Percentiles rank a stretch among this genome's conserved stretches.
These are phyloP conservation scores for Trichomonascaceae sp. DNA, from an alignment of 1,139 yeast species.

Conservation along the genomic window DNA sequence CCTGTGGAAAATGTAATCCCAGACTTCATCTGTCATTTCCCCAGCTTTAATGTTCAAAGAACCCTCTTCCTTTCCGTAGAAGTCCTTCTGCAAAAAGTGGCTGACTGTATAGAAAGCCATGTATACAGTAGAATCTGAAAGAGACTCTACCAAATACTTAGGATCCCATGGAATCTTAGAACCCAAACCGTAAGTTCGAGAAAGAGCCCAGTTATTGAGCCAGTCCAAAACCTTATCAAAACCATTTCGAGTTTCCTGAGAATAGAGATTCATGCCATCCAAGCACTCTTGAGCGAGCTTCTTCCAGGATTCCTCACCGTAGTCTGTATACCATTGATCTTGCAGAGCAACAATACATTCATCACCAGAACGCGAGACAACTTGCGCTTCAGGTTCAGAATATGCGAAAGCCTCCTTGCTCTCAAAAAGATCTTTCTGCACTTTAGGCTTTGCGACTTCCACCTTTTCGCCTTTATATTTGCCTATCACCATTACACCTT, in stretches of 20 bases:
- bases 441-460: constrained; percentile 84
- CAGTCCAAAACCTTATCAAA: constrained; percentile 93
- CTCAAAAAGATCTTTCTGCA: constrained; percentile 72
- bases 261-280: constrained; percentile 67
- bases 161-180: constrained; percentile 97
- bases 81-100: constrained; percentile 80
- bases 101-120: constrained; percentile 93
- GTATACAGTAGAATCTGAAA: constrained; percentile 93
- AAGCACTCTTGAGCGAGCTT: constrained; percentile 79
- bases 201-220: constrained; percentile 98
- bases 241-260: constrained; percentile 82
- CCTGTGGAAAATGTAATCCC: constrained; percentile 82
- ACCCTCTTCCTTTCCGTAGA: constrained; percentile 73
- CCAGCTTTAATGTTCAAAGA: constrained; percentile 69
- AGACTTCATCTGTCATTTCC: constrained; percentile 88
- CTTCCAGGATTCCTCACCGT: constrained; percentile 94
- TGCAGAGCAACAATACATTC: constrained; percentile 94
- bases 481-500: constrained; percentile 77
- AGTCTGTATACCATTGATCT: constrained; percentile 98
- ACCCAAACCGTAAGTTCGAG: constrained; percentile 95
- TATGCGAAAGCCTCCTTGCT: constrained; percentile 79
- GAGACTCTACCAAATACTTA: constrained; percentile 85
- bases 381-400: constrained; percentile 88
- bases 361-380: constrained; percentile 93
- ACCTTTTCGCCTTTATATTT: constrained; percentile 84